A percentile compares a stretch with the other conserved stretches of the same genome.
Conservation (phyloP, 768 basidiomycete species). For the Russula foetens region DNA sequence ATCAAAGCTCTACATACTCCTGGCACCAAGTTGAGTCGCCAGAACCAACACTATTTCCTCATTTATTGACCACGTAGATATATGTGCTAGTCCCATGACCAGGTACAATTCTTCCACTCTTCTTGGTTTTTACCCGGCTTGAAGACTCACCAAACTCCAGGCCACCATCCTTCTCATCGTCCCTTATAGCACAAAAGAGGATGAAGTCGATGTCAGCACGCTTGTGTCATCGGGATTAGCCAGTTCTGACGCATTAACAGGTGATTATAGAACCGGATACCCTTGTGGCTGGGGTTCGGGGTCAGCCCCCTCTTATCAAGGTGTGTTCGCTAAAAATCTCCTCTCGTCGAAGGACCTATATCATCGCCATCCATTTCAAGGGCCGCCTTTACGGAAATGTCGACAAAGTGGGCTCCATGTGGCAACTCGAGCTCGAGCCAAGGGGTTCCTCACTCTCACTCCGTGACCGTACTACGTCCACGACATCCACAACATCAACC, state of each 20-base stretch:
- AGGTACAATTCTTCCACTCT: constrained; percentile 38
- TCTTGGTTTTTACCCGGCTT: constrained; percentile 15
- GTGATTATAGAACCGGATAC: constrained; percentile 65
- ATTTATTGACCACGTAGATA: constrained; percentile 3
- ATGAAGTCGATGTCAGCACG: constrained; percentile 47
- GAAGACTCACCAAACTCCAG: constrained; percentile 31
- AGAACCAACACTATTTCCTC: neutral
- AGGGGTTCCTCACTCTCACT: constrained; percentile 42
- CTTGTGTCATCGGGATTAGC: neutral
- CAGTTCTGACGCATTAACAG: constrained; percentile 29
- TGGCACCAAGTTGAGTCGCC: constrained; percentile 70
- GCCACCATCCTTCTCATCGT: constrained; percentile 71
- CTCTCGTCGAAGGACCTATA: neutral
- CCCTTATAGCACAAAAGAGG: constrained; percentile 60
- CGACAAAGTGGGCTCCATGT: constrained; percentile 56
- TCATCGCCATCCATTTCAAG: constrained; percentile 29
- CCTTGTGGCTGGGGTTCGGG: constrained; percentile 66
- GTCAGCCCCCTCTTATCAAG: constrained; percentile 65
- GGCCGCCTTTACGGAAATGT: constrained; percentile 67
- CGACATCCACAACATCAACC: constrained; percentile 65
- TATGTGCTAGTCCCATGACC: constrained; percentile 67
- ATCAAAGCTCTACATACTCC: constrained; percentile 45
- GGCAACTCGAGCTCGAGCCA: constrained; percentile 83
- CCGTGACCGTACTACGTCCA: constrained; percentile 68
- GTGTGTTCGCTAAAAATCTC: constrained; percentile 31